Evolutionary conservation across 2,329 filamentous ascomycete genomes (phyloP).

Genomic region (Curvularia verruculosa): DNA sequence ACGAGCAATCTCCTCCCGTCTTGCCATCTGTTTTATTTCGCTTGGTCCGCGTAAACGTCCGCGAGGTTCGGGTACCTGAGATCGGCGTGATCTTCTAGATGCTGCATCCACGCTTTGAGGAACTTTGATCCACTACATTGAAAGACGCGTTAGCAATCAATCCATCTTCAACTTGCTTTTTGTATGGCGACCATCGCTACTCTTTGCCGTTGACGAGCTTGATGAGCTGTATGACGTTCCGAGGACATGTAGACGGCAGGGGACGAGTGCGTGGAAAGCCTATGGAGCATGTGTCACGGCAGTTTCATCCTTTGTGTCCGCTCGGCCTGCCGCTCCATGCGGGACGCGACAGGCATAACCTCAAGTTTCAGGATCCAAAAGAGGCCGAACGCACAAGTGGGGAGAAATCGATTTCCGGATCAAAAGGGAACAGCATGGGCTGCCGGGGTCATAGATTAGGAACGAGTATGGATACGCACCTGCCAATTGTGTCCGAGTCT

Average conservation of each 20-base stretch:
- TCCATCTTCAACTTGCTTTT: not conserved
- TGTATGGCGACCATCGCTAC: not conserved
- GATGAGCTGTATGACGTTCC: not conserved
- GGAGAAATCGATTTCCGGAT: not conserved
- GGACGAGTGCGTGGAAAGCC: not conserved
- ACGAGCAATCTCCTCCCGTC: not conserved
- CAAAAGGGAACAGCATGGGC: not conserved
- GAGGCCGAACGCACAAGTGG: not conserved
- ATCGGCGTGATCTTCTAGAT: conserved; percentile 87
- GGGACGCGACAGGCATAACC: conserved; percentile 20
- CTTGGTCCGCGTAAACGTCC: conserved; percentile 50
- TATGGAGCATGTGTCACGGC: conserved; percentile 21
- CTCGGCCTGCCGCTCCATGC: conserved; percentile 10
- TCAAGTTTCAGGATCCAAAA: conserved; percentile 8
- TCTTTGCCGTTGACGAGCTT: not conserved
- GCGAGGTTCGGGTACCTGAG: conserved; percentile 80
- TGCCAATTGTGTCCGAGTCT: conserved; percentile 89
- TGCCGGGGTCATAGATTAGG: conserved; percentile 9
- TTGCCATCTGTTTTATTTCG: conserved; percentile 23
- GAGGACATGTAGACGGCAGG: conserved; percentile 1
- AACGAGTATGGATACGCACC: conserved; percentile 60
- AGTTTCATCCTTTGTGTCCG: conserved; percentile 21
- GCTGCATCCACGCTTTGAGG: conserved; percentile 88
- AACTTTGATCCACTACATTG: conserved; percentile 76
- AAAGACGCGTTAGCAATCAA: conserved; percentile 6